Base-by-base conservation (phyloP, 2,329 filamentous ascomycete species). In the Hypoxylon sp. region DNA sequence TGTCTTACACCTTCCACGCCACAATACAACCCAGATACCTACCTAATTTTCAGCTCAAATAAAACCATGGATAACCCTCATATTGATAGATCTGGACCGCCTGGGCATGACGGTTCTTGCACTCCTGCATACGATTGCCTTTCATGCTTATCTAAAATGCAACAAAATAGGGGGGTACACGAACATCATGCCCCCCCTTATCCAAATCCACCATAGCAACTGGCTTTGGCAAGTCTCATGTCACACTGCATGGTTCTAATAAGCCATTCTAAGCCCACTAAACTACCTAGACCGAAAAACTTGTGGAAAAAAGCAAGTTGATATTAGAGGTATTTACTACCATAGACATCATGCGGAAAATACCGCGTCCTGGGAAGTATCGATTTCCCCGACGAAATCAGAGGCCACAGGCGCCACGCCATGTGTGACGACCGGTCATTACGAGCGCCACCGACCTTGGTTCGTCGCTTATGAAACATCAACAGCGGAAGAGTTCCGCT, bases 381-480 rank as follows among this genome's bases (percentile, higher is more conserved):
- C 19, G 26, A 35, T 31, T 19, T 44, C 13, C 11, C 5, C 19
- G 3, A 14, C 13, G 22, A 47, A 48, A 31, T 22, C 17, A 11
- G 6, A 46, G 10, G n/a, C 19, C 39, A 5, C 39, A 57, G 47
- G 26, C 26, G 54, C 31, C 14, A 39, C 13, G 44, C 31, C 19
- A n/a, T 29, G 52, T 31, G 33, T 22, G 35, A 54, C 31, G 19
- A 42, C 26, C 6, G 22, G 33, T 19, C 31, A 50, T 39, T 37
- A 39, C 19, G 14, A 57, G 26, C 44, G 55, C 55, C 47, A 60
- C 57, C n/a, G 8, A 51, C 19, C 39, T 58, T 17, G 24, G 47
- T 5, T 57, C 17, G 26, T 19, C 53, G n/a, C 26, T 24, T 19
- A 19, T 48, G 54, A 37, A 10, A 35, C 42, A 22, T 48, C 14